Percentiles rank a stretch among this genome's conserved stretches.
Conservation (phyloP, 1,284 basidiomycete genomes). For the Neotropicomus parvogracilis region DNA sequence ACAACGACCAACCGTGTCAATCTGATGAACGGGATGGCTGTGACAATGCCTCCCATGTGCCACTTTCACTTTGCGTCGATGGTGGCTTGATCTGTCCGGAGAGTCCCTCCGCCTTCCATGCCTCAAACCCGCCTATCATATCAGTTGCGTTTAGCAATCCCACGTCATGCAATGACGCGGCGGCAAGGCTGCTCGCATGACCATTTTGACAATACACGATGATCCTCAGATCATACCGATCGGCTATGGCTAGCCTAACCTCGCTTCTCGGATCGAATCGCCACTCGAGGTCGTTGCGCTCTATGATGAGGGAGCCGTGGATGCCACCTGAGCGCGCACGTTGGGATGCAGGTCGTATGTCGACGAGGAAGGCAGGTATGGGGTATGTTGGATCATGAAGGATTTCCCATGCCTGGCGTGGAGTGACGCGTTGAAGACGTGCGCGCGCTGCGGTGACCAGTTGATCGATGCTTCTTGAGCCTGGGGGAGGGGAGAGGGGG, state of each 20-base stretch:
- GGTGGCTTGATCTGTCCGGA: slow-evolving; percentile 42
- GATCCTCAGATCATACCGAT: slow-evolving; percentile 66
- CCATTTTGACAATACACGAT: slow-evolving; percentile 73
- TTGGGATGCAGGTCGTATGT: slow-evolving; percentile 62
- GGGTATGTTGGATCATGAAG: slow-evolving; percentile 48
- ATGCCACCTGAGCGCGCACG: slow-evolving; percentile 54
- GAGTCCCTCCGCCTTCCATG: slow-evolving; percentile 64
- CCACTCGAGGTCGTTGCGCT: slow-evolving; percentile 73
- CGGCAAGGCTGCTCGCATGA: slow-evolving; percentile 65
- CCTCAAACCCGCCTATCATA: slow-evolving; percentile 66
- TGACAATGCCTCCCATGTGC: slow-evolving; percentile 30
- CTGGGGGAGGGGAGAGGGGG: slow-evolving; percentile 57
- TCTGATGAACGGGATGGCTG: slow-evolving; percentile 25
- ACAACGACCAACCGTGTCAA: slow-evolving; percentile 7
- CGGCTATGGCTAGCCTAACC: slow-evolving; percentile 55
- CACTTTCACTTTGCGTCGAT: slow-evolving; percentile 28
- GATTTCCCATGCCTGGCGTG: slow-evolving; percentile 57
- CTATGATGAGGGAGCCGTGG: slow-evolving; percentile 60
- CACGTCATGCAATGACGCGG: slow-evolving; percentile 59
- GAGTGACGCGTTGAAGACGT: slow-evolving; percentile 58
- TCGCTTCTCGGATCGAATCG: slow-evolving; percentile 64
- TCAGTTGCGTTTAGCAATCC: slow-evolving; percentile 72
- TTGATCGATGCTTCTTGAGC: slow-evolving; percentile 53
- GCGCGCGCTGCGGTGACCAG: slow-evolving; percentile 56
- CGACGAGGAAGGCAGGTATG: slow-evolving; percentile 67